These are phyloP conservation scores for Dryas octopetala DNA, from an alignment of 306 rosid genomes.

Conservation along the genomic window DNA sequence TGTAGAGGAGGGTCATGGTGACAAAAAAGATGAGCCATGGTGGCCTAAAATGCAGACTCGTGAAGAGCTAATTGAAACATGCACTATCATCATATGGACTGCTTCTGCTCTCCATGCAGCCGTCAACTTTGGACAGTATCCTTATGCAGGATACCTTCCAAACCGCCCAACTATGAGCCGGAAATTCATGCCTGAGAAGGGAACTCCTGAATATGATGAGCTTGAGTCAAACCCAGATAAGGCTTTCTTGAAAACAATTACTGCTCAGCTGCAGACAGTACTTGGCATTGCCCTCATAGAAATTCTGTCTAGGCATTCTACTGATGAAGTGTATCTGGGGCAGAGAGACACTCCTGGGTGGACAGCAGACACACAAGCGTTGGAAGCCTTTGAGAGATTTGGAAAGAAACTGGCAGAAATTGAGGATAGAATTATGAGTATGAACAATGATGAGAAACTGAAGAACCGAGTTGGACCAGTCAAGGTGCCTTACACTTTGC, in stretches of 20 bases:
- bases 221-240: conserved; percentile 36
- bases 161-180: conserved; percentile 60
- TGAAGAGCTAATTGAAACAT: conserved; percentile 39
- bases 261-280: conserved; percentile 45
- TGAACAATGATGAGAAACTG: conserved; percentile 49
- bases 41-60: conserved; percentile 49
- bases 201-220: conserved; percentile 48
- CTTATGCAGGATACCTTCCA: conserved; percentile 57
- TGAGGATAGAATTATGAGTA: conserved; percentile 36
- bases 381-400: conserved; percentile 52
- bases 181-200: conserved; percentile 48
- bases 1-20: conserved; percentile 52
- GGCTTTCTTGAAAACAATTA: conserved; percentile 46
- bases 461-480: conserved; percentile 63
- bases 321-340: conserved; percentile 55
- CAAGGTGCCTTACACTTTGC: conserved; percentile 63
- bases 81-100: conserved; percentile 52
- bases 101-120: conserved; percentile 72
- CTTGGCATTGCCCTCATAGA: conserved; percentile 49
- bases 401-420: conserved; percentile 45
- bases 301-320: conserved; percentile 53
- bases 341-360: conserved; percentile 48
- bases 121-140: conserved; percentile 59
- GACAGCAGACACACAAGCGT: conserved; percentile 49
- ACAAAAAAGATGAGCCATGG: conserved; percentile 47